These are phyloP conservation scores for Scedosporium apiospermum DNA, from an alignment of 2,329 filamentous ascomycete genomes.

Conservation along the genomic window DNA sequence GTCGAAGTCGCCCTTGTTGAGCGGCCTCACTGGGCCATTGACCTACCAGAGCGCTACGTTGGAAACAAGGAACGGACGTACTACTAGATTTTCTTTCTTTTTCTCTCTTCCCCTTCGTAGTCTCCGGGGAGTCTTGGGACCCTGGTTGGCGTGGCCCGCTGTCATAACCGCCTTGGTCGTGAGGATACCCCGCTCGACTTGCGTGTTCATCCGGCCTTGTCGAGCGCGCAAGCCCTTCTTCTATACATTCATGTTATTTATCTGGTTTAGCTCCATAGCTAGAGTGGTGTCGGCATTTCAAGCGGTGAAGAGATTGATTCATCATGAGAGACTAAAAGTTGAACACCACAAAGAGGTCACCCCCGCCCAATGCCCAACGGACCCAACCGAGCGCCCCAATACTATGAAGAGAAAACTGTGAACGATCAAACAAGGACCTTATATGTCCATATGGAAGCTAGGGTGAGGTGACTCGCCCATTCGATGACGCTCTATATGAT, in stretches of 20 bases:
- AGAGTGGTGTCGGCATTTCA: background rate
- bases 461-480: background rate
- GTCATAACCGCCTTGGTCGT: background rate
- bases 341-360: background rate
- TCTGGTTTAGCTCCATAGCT: background rate
- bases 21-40: constrained; percentile 73
- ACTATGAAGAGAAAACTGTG: no score
- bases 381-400: no score
- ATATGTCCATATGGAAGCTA: background rate
- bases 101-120: no score
- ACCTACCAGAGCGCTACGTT: constrained; percentile 63
- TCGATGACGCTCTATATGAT: background rate
- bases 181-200: background rate
- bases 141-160: background rate
- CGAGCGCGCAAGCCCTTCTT: background rate
- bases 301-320: background rate
- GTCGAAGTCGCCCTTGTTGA: constrained; percentile 84
- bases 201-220: background rate
- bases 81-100: background rate
- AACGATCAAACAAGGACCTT: no score
- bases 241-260: background rate
- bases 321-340: background rate
- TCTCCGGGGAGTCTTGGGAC: background rate
- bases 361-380: no score
- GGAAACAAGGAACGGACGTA: constrained; percentile 18